phyloP scores from a whole-genome alignment of 208 protist species.

The Trypanosoma cruzi region DNA sequence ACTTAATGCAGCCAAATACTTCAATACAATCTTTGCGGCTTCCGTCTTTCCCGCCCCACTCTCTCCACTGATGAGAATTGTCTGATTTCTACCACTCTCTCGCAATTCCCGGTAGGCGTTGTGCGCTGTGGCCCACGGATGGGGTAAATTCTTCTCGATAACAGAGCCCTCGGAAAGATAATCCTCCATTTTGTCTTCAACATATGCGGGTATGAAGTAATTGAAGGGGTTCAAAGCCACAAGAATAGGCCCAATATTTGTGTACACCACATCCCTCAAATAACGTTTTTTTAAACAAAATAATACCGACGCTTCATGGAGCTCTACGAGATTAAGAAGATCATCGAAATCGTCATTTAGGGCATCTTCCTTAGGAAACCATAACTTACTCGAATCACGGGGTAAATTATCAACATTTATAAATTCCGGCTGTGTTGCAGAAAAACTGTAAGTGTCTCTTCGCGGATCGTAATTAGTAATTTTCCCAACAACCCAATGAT shows the following conservation, averaged over 20 bases:
- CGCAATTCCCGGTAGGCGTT: constrained; percentile 44
- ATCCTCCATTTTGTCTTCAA: constrained; percentile 36
- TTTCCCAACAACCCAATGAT: constrained; percentile 35
- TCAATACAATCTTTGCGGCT: constrained; percentile 36
- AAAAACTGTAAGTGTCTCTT: constrained; percentile 22
- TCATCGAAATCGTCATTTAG: constrained; percentile 42
- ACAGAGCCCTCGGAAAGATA: constrained; percentile 36
- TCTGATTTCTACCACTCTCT: constrained; percentile 34
- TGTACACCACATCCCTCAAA: constrained; percentile 41
- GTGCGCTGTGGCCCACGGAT: constrained; percentile 46
- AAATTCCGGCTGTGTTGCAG: constrained; percentile 26
- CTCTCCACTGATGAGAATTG: constrained; percentile 46
- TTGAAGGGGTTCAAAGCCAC: constrained; percentile 58
- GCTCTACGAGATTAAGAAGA: constrained; percentile 39
- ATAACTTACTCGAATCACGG: constrained; percentile 21
- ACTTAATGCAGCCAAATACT: constrained; percentile 35
- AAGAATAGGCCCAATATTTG: constrained; percentile 49
- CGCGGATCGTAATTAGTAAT: constrained; percentile 17
- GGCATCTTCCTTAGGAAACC: constrained; percentile 22
- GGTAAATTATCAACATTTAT: constrained; percentile 20
- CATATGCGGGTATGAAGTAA: constrained; percentile 44
- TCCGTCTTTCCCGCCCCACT: constrained; percentile 53
- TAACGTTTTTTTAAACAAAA: constrained; percentile 38
- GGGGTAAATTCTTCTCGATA: constrained; percentile 42
- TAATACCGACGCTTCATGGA: constrained; percentile 42